Evolutionary conservation across 441 rosid species (phyloP).

Genomic region (Eutrema salsugineum): DNA sequence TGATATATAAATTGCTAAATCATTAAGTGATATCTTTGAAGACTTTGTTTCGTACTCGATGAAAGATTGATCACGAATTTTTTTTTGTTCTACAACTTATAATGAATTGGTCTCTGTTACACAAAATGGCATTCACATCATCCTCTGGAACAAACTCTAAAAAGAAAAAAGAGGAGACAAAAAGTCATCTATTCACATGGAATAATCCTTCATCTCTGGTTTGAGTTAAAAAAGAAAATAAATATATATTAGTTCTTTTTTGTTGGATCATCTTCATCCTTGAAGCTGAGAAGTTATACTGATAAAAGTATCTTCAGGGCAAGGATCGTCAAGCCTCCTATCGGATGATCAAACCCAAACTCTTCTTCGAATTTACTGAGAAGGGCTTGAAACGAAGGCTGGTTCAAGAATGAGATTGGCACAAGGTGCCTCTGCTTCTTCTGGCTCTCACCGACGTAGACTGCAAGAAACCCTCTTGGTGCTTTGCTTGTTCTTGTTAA

Average conservation of each 20-base stretch:
- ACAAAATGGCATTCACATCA: neutral
- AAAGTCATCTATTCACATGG: neutral
- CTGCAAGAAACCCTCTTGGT: constrained; percentile 46
- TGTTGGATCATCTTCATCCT: neutral
- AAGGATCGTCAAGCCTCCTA: constrained; percentile 58
- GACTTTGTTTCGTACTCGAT: neutral
- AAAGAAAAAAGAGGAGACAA: neutral
- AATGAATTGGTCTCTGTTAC: neutral
- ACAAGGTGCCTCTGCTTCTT: constrained; percentile 36
- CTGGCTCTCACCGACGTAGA: constrained; percentile 42
- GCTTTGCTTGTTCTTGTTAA: neutral
- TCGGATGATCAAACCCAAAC: constrained; percentile 52
- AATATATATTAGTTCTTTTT: neutral
- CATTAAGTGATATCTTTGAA: too few relatives aligned
- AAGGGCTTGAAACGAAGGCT: constrained; percentile 37
- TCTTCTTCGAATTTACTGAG: constrained; percentile 39
- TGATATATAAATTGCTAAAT: too few relatives aligned
- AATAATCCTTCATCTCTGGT: neutral
- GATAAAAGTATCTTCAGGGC: constrained; percentile 39
- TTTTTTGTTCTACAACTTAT: neutral
- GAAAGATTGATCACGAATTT: neutral
- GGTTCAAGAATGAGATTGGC: constrained; percentile 38
- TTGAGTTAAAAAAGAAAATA: neutral
- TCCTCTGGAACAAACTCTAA: neutral
- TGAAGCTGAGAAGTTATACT: neutral